Evolutionary conservation across 2,329 filamentous ascomycete species (phyloP).

Genomic region (Sporothrix luriei): DNA sequence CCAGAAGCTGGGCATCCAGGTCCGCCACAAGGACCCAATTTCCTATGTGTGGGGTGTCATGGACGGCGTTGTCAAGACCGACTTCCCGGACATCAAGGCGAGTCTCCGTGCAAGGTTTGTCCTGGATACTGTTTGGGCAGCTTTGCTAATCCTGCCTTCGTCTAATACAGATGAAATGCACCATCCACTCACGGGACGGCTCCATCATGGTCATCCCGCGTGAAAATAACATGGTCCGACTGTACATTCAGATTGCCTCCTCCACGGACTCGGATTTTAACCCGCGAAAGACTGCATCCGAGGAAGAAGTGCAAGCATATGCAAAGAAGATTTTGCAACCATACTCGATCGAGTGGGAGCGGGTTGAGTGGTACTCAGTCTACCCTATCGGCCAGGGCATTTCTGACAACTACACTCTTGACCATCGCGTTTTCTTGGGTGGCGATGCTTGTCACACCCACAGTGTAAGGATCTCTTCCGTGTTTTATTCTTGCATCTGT

Average conservation of each 20-base stretch:
- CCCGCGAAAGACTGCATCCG: constrained; percentile 64
- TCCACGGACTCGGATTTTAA: constrained; percentile 64
- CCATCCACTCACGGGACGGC: constrained; percentile 72
- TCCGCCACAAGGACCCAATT: constrained; percentile 71
- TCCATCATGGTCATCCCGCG: constrained; percentile 80
- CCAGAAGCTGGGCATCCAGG: constrained; percentile 66
- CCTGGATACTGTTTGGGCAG: too few relatives aligned
- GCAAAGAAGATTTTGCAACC: constrained; percentile 68
- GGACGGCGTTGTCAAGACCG: constrained; percentile 70
- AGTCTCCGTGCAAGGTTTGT: not conserved
- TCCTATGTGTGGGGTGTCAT: constrained; percentile 76
- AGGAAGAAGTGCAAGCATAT: constrained; percentile 64
- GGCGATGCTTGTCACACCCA: constrained; percentile 81
- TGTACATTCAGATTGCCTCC: constrained; percentile 69
- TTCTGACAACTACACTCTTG: constrained; percentile 66
- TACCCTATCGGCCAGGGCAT: constrained; percentile 78
- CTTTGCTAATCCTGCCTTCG: constrained; percentile 32
- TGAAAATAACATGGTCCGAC: constrained; percentile 67
- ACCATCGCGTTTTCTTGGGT: constrained; percentile 71
- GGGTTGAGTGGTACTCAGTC: constrained; percentile 73
- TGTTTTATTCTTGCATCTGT: not conserved
- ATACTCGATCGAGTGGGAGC: constrained; percentile 68
- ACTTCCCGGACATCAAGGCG: constrained; percentile 75
- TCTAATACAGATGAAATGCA: constrained; percentile 65
- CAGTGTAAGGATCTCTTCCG: constrained; percentile 55